Conservation (phyloP, 495 filamentous ascomycete species). For the Penicillium flavigenum region DNA sequence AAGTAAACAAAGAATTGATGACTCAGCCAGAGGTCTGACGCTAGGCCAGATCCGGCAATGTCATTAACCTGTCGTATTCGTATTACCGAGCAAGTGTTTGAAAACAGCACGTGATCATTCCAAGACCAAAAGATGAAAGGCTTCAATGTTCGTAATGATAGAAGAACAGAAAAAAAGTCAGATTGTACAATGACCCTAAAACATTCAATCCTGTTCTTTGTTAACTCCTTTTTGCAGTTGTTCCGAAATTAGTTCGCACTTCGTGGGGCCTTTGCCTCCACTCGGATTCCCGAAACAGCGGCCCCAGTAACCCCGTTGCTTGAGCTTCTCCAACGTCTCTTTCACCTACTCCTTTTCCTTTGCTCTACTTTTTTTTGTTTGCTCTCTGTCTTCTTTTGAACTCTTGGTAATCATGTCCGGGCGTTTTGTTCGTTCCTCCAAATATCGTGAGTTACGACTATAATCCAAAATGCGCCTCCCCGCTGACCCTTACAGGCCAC, state of each 20-base stretch:
- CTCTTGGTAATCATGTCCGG: conserved; percentile 68
- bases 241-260: neutral
- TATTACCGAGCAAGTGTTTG: conserved; percentile 8
- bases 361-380: conserved; percentile 13
- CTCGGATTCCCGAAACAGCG: conserved; percentile 30
- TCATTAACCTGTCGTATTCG: conserved; percentile 8
- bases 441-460: conserved; percentile 76
- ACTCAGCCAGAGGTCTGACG: conserved; percentile 25
- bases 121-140: neutral
- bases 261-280: conserved; percentile 24
- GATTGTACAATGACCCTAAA: neutral
- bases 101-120: conserved; percentile 20
- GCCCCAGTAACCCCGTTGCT: conserved; percentile 33
- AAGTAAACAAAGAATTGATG: conserved; percentile 40
- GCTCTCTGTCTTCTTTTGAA: conserved; percentile 13
- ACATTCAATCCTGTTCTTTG: neutral
- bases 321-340: conserved; percentile 23
- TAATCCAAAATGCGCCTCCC: conserved; percentile 17
- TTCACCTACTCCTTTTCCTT: conserved; percentile 25
- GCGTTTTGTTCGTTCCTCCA: conserved; percentile 96
- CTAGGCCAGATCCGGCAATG: conserved; percentile 20
- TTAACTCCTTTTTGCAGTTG: neutral
- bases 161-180: neutral
- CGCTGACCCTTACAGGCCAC: conserved; percentile 66
- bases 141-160: neutral